Evolutionary conservation across 768 basidiomycete genomes (phyloP), one percentile per base, ranked within the genome.

Genomic region (Termitomyces sp.): DNA sequence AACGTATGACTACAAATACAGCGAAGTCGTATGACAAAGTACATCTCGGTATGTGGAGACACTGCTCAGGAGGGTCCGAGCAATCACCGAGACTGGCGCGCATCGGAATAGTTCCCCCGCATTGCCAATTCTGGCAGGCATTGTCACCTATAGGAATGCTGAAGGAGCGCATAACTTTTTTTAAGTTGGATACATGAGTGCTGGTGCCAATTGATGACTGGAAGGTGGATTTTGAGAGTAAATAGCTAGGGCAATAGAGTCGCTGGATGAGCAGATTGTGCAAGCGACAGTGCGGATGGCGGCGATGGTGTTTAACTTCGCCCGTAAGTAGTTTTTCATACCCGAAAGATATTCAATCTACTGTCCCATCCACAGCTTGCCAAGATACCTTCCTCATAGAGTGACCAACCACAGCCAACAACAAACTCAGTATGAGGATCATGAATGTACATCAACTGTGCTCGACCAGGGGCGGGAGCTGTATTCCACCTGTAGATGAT

Each of bases 341-440:
- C 74, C 59, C 82, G 84, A 69, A 91, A 94, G 62, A 95, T 78
- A 72, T 88, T 84, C 55, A 96, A 73, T 73, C 85, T 83, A 65
- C 89, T 84, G 63, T 98, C 96, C 96, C 96, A 98, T 52, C 89
- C 86, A 71, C 93, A 95, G 59, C 88, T 95, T 42, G 91, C 94
- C 49, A 98, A 67, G 18, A 94, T 69, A 1, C 92, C 91, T 67
- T 92, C 87, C 50, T 97, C 93, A 62, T 86, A 95, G 65, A 97
- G 71, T n/a, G 92, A 93, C 95, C 95, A 97, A 49, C 83, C 81
- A 67, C 91, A 88, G 0, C 93, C 95, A 44, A 91, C 90, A 24
- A 96, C 93, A 72, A 98, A 98, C 74, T 98, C 96, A 2, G 91
- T 95, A 69, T 98, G 96, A 6, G 86, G 77, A 68, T 93, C 88